Conservation (phyloP, 169 alveolate species). For the Neospora caninum region DNA sequence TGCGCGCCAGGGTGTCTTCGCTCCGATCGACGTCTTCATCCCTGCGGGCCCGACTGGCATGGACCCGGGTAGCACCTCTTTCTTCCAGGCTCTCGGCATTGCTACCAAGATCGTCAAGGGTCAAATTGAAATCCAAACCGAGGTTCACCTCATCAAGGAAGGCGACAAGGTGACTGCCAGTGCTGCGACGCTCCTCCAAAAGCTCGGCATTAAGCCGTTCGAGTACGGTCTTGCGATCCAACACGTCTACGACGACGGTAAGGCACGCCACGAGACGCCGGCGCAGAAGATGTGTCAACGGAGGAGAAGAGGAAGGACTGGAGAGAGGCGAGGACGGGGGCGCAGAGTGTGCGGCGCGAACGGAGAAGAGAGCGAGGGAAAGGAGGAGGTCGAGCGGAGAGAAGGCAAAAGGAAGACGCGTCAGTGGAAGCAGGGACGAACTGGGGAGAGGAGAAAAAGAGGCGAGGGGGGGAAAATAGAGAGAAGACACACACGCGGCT, state of each 20-base stretch:
- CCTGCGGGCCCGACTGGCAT: conserved; percentile 99
- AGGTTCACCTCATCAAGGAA: conserved; percentile 92
- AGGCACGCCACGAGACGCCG: neutral
- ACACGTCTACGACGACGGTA: conserved; percentile 95
- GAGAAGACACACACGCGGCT: no score
- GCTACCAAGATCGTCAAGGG: conserved; percentile 98
- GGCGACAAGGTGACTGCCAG: conserved; percentile 97
- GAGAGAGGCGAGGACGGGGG: neutral
- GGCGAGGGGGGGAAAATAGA: no score
- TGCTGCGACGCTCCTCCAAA: conserved; percentile 96
- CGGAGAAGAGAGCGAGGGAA: no score
- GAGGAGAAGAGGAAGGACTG: neutral
- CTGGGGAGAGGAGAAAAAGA: no score
- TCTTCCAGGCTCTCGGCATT: conserved; percentile 98
- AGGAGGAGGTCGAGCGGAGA: no score
- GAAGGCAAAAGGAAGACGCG: no score
- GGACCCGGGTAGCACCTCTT: conserved; percentile 99
- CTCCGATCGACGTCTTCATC: conserved; percentile 96
- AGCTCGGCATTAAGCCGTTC: conserved; percentile 97
- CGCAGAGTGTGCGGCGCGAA: neutral
- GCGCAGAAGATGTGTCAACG: neutral
- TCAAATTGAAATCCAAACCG: conserved; percentile 96
- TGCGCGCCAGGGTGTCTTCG: conserved; percentile 97
- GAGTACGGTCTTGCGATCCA: conserved; percentile 94
- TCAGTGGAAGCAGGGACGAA: no score